phyloP scores from a whole-genome alignment of 768 basidiomycete species.

The Pleurotus tuoliensis region DNA sequence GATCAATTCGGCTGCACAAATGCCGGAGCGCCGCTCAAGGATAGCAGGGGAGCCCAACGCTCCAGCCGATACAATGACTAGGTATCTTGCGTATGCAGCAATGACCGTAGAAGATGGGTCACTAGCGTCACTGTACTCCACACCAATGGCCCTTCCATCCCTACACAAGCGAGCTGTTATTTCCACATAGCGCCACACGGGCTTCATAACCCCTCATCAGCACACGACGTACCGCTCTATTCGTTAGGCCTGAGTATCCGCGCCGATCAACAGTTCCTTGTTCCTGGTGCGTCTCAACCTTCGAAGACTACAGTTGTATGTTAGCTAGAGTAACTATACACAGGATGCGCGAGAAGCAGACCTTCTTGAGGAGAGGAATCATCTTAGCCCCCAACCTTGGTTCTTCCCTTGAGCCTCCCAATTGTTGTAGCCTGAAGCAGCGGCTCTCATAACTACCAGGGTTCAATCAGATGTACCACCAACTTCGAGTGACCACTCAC shows the following conservation, averaged over 20 bases:
- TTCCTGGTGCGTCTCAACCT: constrained; percentile 29
- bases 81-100: constrained; percentile 30
- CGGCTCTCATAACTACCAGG: constrained; percentile 26
- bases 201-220: constrained; percentile 23
- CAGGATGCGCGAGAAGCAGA: constrained; percentile 5
- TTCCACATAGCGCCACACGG: not conserved
- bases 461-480: not conserved
- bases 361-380: constrained; percentile 43
- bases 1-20: constrained; percentile 53
- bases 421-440: constrained; percentile 43
- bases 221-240: constrained; percentile 42
- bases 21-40: constrained; percentile 61
- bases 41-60: constrained; percentile 55
- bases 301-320: not conserved
- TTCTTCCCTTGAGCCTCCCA: constrained; percentile 37
- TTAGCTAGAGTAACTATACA: not conserved
- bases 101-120: constrained; percentile 18
- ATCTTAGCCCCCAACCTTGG: constrained; percentile 40
- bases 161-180: constrained; percentile 18
- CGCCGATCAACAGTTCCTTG: constrained; percentile 22
- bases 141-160: constrained; percentile 39
- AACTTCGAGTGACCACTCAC: constrained; percentile 21
- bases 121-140: constrained; percentile 44
- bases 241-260: constrained; percentile 30
- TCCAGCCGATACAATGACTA: constrained; percentile 49